Evolutionary conservation across 805 yeast genomes (phyloP).

Genomic region (Cyberlindnera xylosilytica): DNA sequence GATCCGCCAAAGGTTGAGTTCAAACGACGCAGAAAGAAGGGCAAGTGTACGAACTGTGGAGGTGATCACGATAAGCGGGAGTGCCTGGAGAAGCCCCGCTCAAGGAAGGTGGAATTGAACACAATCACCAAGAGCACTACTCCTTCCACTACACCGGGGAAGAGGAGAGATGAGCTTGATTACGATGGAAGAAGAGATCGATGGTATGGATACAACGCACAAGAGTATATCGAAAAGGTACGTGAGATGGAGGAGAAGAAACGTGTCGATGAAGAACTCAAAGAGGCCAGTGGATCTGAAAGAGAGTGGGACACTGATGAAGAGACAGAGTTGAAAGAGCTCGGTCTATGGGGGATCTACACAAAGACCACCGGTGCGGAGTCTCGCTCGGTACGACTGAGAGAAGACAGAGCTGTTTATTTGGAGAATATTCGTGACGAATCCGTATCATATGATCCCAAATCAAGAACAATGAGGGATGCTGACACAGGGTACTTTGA

Average conservation of each 20-base stretch:
- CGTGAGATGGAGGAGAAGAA: constrained; percentile 40
- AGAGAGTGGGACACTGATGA: constrained; percentile 38
- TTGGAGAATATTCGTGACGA: constrained; percentile 44
- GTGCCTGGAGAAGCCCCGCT: constrained; percentile 56
- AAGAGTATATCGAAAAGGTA: constrained; percentile 54
- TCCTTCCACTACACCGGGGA: no score
- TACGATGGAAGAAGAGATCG: constrained; percentile 30
- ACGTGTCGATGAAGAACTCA: constrained; percentile 5
- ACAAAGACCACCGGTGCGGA: constrained; percentile 12
- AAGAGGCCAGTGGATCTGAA: constrained; percentile 12
- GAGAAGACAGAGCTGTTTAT: constrained; percentile 78
- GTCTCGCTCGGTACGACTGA: constrained; percentile 51
- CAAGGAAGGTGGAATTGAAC: constrained; percentile 24
- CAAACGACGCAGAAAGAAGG: constrained; percentile 26
- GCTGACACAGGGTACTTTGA: constrained; percentile 32
- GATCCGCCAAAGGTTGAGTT: background rate
- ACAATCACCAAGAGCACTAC: no score
- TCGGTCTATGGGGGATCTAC: constrained; percentile 31
- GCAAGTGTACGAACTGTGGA: constrained; percentile 60
- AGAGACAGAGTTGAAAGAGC: constrained; percentile 38
- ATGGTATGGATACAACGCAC: constrained; percentile 66
- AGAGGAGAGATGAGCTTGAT: constrained; percentile 26
- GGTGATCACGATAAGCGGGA: constrained; percentile 46
- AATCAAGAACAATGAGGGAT: constrained; percentile 40
- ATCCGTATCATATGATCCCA: constrained; percentile 51